A percentile compares a stretch with the other conserved stretches of the same genome.
phyloP scores from a whole-genome alignment of 179 eudicot species.

The Beta lomatogona region DNA sequence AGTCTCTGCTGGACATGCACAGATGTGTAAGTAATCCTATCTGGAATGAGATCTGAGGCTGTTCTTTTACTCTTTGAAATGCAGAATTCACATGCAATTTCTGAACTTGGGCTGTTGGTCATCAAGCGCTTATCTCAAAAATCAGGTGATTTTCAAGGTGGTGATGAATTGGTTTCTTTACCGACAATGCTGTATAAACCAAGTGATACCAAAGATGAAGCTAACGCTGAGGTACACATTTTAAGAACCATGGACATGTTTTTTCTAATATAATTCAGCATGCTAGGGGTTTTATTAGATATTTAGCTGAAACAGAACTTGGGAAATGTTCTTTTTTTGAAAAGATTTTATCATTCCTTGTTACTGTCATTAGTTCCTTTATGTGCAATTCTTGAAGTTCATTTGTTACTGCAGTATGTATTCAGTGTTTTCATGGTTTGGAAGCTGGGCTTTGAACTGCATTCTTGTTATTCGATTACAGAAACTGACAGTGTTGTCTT shows the following conservation, averaged over 20 bases:
- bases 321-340: neutral
- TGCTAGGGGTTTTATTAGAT: neutral
- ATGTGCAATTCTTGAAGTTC: neutral
- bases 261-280: neutral
- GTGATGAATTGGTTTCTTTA: conserved; percentile 47
- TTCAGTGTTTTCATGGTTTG: neutral
- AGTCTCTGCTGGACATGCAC: neutral
- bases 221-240: conserved; percentile 51
- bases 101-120: conserved; percentile 79
- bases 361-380: neutral
- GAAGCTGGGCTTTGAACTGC: neutral
- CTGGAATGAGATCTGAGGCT: conserved; percentile 19
- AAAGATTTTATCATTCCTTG: neutral
- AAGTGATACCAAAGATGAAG: conserved; percentile 60
- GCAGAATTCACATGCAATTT: conserved; percentile 86
- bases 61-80: conserved; percentile 17
- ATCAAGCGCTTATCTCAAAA: conserved; percentile 60
- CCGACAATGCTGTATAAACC: conserved; percentile 65
- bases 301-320: neutral
- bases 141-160: conserved; percentile 47
- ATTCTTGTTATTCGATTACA: neutral
- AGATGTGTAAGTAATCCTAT: neutral
- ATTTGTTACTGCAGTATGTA: neutral
- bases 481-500: conserved; percentile 17
- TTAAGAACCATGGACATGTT: neutral